Evolutionary conservation across 2,329 filamentous ascomycete genomes (phyloP).

Genomic region (Pestalotiopsis sp.): DNA sequence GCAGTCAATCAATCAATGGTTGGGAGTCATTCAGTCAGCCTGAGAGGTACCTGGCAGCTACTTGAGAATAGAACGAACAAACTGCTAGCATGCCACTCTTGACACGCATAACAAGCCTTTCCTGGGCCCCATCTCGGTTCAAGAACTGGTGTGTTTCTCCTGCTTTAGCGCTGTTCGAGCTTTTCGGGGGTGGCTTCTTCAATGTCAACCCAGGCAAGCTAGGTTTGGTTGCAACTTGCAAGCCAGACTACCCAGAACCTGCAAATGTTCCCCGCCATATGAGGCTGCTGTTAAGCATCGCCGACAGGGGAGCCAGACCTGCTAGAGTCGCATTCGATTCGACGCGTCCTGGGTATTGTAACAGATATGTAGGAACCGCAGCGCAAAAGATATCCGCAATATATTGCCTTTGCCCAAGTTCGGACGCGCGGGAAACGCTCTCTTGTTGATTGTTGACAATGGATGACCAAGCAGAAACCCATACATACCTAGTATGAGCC

Average conservation of each 20-base stretch:
- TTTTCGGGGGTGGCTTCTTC: neutral
- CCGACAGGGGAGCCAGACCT: neutral
- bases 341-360: neutral
- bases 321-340: conserved; percentile 2
- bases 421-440: conserved; percentile 1
- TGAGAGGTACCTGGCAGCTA: neutral
- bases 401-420: neutral
- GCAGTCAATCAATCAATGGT: neutral
- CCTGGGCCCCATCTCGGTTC: neutral
- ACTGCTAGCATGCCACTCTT: neutral
- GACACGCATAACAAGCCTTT: neutral
- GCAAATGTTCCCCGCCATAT: conserved; percentile 6
- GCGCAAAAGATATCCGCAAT: neutral
- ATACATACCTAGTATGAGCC: neutral
- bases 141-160: conserved; percentile 9
- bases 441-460: neutral
- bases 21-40: neutral
- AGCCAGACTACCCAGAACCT: neutral
- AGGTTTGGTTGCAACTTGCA: no score
- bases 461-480: neutral
- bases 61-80: neutral
- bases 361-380: conserved; percentile 8
- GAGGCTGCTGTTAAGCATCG: conserved; percentile 10
- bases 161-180: conserved; percentile 13
- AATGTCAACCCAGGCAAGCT: neutral